A percentile compares a stretch with the other conserved stretches of the same genome.
Evolutionary conservation across 2,329 filamentous ascomycete genomes (phyloP).

Genomic region (Aspergillus terreus): DNA sequence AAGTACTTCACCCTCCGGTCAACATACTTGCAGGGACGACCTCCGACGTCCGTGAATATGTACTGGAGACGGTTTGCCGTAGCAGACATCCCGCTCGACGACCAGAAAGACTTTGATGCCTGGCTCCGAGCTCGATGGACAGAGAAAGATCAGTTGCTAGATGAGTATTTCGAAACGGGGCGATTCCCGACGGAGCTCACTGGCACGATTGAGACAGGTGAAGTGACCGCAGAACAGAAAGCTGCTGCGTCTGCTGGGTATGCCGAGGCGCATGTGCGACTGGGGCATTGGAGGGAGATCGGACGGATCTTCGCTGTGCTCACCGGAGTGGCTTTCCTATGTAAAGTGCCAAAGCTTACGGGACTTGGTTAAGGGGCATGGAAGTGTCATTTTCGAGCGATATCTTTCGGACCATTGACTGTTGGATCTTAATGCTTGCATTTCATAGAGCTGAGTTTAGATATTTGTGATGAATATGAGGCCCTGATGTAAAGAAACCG

Average conservation of each 20-base stretch:
- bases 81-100: slow-evolving; percentile 74
- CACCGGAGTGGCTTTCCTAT: slow-evolving; percentile 30
- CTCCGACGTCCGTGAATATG: slow-evolving; percentile 94
- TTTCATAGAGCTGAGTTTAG: background rate
- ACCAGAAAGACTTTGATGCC: slow-evolving; percentile 68
- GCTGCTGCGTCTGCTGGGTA: slow-evolving; percentile 35
- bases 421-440: background rate
- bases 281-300: slow-evolving; percentile 43
- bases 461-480: too few relatives aligned
- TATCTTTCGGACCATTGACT: background rate
- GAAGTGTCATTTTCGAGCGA: background rate
- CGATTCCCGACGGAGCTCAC: slow-evolving; percentile 70
- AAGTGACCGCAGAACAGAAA: slow-evolving; percentile 29
- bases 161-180: slow-evolving; percentile 73
- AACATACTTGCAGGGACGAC: slow-evolving; percentile 82
- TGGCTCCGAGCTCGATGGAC: slow-evolving; percentile 88
- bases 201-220: slow-evolving; percentile 47
- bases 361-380: slow-evolving; percentile 12
- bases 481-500: background rate
- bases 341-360: slow-evolving; percentile 24
- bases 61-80: slow-evolving; percentile 87
- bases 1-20: slow-evolving; percentile 82
- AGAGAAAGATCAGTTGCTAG: slow-evolving; percentile 86
- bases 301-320: slow-evolving; percentile 43
- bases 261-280: slow-evolving; percentile 41